Evolutionary conservation across 2,329 filamentous ascomycete genomes (phyloP).

Genomic region (Hypoxylon sp.): DNA sequence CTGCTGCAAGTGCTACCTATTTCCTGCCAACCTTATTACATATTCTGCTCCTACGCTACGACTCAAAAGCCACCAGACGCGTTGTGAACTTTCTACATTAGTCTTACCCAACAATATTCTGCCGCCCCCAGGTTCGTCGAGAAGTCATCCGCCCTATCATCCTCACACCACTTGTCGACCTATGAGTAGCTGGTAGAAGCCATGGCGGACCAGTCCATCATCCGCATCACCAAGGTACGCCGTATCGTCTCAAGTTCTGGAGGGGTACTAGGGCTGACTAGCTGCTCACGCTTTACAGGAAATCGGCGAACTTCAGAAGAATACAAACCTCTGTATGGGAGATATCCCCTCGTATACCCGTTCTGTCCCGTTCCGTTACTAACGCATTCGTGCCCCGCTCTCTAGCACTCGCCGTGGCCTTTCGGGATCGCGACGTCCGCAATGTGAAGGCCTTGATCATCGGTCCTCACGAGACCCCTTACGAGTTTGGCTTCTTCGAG

Average conservation of each 20-base stretch:
- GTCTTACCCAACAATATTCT: conserved; percentile 17
- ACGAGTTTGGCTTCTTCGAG: conserved; percentile 98
- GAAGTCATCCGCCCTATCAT: conserved; percentile 2
- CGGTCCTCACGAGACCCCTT: conserved; percentile 93
- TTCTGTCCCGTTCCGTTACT: conserved; percentile 23
- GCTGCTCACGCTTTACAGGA: conserved; percentile 69
- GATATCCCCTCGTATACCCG: neutral
- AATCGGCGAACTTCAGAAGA: conserved; percentile 86
- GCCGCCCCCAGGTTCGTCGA: neutral
- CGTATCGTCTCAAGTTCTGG: conserved; percentile 38
- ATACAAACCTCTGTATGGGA: conserved; percentile 82
- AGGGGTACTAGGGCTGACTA: conserved; percentile 56
- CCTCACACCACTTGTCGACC: conserved; percentile 1
- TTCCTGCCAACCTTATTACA: conserved; percentile 15
- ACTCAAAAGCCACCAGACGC: conserved; percentile 36
- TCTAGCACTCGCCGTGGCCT: conserved; percentile 86
- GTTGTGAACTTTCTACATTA: conserved; percentile 24
- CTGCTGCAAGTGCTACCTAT: conserved; percentile 37
- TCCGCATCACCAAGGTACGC: conserved; percentile 86
- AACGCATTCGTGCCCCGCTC: conserved; percentile 38
- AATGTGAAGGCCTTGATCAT: conserved; percentile 90
- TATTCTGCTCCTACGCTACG: conserved; percentile 22
- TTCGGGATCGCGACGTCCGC: conserved; percentile 88
- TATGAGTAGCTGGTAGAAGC: conserved; percentile 44
- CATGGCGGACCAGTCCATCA: conserved; percentile 88